Conservation (phyloP, 768 basidiomycete species). For the Tephrocybe rancida region DNA sequence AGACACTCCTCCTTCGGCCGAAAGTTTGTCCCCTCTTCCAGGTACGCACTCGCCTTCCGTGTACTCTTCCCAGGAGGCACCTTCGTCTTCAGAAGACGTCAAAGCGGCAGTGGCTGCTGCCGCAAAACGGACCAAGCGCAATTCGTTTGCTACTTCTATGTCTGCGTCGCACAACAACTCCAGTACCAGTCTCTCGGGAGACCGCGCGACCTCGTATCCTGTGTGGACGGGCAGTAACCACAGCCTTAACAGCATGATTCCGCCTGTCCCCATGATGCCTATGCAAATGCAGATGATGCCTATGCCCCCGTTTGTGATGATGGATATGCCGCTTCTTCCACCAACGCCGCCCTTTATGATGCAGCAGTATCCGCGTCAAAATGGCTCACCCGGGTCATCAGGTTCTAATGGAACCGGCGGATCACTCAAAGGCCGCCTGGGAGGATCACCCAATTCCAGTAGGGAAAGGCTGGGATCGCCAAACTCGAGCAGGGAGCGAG, state of each 20-base stretch:
- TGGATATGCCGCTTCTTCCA: slow-evolving; percentile 72
- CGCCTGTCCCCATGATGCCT: slow-evolving; percentile 29
- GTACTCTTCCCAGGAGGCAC: slow-evolving; percentile 47
- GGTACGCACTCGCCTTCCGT: slow-evolving; percentile 55
- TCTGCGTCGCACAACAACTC: slow-evolving; percentile 32
- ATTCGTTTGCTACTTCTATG: slow-evolving; percentile 38
- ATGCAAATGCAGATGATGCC: slow-evolving; percentile 36
- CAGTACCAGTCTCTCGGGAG: slow-evolving; percentile 17
- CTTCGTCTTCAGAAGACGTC: slow-evolving; percentile 59
- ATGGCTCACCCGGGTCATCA: slow-evolving; percentile 33
- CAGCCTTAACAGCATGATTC: slow-evolving; percentile 36
- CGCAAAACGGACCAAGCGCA: slow-evolving; percentile 36
- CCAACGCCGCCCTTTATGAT: slow-evolving; percentile 79
- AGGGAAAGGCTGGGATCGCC: slow-evolving; percentile 22
- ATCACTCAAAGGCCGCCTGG: slow-evolving; percentile 35
- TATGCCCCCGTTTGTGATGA: slow-evolving; percentile 42
- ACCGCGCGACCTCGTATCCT: slow-evolving; percentile 35
- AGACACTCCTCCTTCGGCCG: slow-evolving; percentile 32
- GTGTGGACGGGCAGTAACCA: slow-evolving; percentile 42
- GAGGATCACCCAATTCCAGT: slow-evolving; percentile 34
- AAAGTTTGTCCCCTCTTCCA: slow-evolving; percentile 26
- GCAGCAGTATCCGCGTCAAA: slow-evolving; percentile 50
- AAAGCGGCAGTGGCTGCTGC: slow-evolving; percentile 38
- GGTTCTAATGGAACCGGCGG: slow-evolving; percentile 25
- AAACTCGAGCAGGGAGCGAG: slow-evolving; percentile 30